Evolutionary conservation across 2,329 filamentous ascomycete genomes (phyloP).

Genomic region (Ophiostoma piceae): DNA sequence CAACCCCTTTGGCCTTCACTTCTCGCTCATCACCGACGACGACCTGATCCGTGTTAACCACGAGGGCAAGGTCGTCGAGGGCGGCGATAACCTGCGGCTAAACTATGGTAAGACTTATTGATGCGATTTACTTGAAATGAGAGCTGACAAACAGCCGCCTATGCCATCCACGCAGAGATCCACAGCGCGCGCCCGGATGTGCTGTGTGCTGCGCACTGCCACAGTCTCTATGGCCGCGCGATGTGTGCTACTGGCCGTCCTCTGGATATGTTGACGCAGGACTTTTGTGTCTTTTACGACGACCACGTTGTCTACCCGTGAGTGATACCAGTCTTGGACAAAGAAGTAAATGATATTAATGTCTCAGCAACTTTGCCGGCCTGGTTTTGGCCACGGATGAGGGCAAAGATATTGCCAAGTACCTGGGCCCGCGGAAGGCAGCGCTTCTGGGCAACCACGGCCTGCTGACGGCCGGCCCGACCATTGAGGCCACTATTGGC

Average conservation of each 20-base stretch:
- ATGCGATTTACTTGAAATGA: no score
- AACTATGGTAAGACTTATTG: slow-evolving; percentile 38
- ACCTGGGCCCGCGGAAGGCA: slow-evolving; percentile 42
- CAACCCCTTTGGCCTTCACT: slow-evolving; percentile 55
- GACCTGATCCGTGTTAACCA: slow-evolving; percentile 57
- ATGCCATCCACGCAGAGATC: slow-evolving; percentile 55
- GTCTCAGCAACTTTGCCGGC: slow-evolving; percentile 46
- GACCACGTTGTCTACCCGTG: slow-evolving; percentile 50
- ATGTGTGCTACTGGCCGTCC: slow-evolving; percentile 51
- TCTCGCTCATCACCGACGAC: slow-evolving; percentile 50
- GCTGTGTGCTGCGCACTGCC: slow-evolving; percentile 54
- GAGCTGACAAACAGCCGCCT: slow-evolving; percentile 40
- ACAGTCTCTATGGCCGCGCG: slow-evolving; percentile 51
- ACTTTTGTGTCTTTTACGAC: slow-evolving; percentile 51
- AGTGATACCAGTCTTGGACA: no score
- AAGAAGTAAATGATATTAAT: no score
- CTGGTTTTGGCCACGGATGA: slow-evolving; percentile 54
- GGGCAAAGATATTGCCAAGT: slow-evolving; percentile 47
- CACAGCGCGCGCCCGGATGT: slow-evolving; percentile 53
- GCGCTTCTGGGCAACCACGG: slow-evolving; percentile 59
- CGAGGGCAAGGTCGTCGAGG: slow-evolving; percentile 50
- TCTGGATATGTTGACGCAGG: slow-evolving; percentile 58
- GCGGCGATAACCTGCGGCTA: slow-evolving; percentile 44
- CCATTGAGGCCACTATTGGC: slow-evolving; percentile 59
- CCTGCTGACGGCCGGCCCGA: slow-evolving; percentile 54